A percentile compares a stretch with the other conserved stretches of the same genome.
These are phyloP conservation scores for Fagus crenata DNA, from an alignment of 306 rosid genomes.

Conservation along the genomic window DNA sequence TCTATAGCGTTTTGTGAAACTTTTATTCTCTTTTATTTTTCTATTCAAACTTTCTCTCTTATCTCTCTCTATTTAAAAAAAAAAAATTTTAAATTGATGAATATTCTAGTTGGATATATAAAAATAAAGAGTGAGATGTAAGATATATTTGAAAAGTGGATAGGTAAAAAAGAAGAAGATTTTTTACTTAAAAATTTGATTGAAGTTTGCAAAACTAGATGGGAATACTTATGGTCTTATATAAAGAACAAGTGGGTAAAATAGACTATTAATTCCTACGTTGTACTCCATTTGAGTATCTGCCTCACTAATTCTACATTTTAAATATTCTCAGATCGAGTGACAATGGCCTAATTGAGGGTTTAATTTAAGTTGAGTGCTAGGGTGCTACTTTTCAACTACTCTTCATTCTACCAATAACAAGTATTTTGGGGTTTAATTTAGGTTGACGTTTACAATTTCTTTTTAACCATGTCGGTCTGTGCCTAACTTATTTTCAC, in stretches of 20 bases:
- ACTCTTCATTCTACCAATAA: not conserved
- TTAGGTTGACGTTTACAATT: not conserved
- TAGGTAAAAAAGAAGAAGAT: too few relatives aligned
- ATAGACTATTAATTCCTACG: constrained; percentile 10
- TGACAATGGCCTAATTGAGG: constrained; percentile 15
- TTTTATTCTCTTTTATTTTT: too few relatives aligned
- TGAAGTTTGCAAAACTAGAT: not conserved
- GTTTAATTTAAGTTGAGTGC: constrained; percentile 3
- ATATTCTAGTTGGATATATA: too few relatives aligned
- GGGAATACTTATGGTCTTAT: constrained; percentile 11
- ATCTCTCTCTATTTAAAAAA: too few relatives aligned
- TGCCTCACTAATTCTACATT: constrained; percentile 13
- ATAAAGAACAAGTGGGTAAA: constrained; percentile 29
- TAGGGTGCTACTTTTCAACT: constrained; percentile 1
- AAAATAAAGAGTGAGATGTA: too few relatives aligned
- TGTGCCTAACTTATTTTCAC: too few relatives aligned
- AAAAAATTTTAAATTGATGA: too few relatives aligned
- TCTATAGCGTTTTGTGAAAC: too few relatives aligned
- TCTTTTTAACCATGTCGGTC: too few relatives aligned
- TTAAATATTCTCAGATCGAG: not conserved
- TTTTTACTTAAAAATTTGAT: too few relatives aligned
- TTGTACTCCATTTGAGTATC: constrained; percentile 28
- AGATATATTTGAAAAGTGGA: too few relatives aligned
- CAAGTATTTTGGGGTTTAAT: not conserved
- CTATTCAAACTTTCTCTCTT: too few relatives aligned